Percentiles rank a stretch among this genome's conserved stretches.
Conservation (phyloP, 139 green algal genomes). For the Mesostigma viride region DNA sequence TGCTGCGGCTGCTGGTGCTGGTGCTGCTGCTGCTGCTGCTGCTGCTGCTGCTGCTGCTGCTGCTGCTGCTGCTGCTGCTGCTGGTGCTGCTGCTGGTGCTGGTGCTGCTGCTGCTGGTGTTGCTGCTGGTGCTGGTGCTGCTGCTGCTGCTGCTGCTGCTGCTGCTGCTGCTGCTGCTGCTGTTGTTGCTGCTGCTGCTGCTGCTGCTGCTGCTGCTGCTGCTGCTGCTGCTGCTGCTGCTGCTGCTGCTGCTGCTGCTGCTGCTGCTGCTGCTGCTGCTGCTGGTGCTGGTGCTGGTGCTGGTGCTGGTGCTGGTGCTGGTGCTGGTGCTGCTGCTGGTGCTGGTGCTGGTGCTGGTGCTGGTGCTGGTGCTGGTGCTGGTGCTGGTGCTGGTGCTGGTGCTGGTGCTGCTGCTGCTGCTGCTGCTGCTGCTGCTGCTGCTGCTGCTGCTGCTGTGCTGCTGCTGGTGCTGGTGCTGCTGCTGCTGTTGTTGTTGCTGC, state of each 20-base stretch:
- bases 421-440: not conserved
- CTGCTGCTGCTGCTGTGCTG: no score
- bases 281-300: not conserved
- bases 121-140: not conserved
- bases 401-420: not conserved
- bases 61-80: not conserved
- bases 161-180: not conserved
- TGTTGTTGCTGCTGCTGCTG: not conserved
- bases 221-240: not conserved
- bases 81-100: not conserved
- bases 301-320: not conserved
- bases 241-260: not conserved
- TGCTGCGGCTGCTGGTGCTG: no score
- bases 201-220: not conserved
- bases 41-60: not conserved
- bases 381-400: not conserved
- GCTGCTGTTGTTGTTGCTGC: not conserved
- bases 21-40: not conserved
- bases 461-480: not conserved
- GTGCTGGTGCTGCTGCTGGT: not conserved
- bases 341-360: not conserved
- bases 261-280: not conserved
- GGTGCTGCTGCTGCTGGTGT: not conserved
- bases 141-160: constrained; percentile 1
- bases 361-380: not conserved